Base-by-base conservation (phyloP, 495 filamentous ascomycete genomes). In the Pseudomonodictys pantanalensis region DNA sequence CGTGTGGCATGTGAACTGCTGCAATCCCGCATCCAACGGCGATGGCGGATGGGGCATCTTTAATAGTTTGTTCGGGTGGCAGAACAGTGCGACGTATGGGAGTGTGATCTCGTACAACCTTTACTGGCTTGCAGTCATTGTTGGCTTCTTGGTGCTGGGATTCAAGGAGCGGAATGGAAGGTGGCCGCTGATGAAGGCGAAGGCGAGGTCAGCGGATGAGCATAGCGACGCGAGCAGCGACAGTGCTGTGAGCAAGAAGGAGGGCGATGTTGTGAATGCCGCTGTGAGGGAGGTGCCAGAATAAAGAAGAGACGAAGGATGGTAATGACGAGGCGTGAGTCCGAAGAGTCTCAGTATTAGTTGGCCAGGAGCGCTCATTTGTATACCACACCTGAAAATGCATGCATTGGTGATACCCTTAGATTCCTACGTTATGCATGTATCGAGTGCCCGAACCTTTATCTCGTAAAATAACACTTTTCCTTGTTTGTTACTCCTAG, bases 1-100 rank as follows among this genome's bases (percentile, higher is more conserved):
- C 45, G 90, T 96, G 2, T 96, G 92, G 92, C 92, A 97, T 68
- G 83, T 95, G 47, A 95, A 96, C 66, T 95, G 89, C 76, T 95
- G 90, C 71, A 92, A 81, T 52, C 84, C 91, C 0, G 71, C 77
- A 20, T 45, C 86, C 15, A 83, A 84, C 50, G 88, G 88, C 29
- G 90, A 89, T 17, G 83, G 82, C 42, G 90, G 90, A 23, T 97
- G 92, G 92, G 91, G 90, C 42, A 82, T 96, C 68, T 95, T 96
- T 78, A 95, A 92, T 60, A 84, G 88, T 17, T 73, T 85, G 61
- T 73, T 90, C 8, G 92, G 92, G 22, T 97, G 92, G 92, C 82
- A 84, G 56, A 96, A 96, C 72, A 88, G 88, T 0, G 92, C 90
- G 0, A 92, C 90, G 0, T 90, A 92, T 54, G 89, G 84, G 45